Base-by-base conservation (phyloP, 441 rosid species). In the Populus tomentosa region DNA sequence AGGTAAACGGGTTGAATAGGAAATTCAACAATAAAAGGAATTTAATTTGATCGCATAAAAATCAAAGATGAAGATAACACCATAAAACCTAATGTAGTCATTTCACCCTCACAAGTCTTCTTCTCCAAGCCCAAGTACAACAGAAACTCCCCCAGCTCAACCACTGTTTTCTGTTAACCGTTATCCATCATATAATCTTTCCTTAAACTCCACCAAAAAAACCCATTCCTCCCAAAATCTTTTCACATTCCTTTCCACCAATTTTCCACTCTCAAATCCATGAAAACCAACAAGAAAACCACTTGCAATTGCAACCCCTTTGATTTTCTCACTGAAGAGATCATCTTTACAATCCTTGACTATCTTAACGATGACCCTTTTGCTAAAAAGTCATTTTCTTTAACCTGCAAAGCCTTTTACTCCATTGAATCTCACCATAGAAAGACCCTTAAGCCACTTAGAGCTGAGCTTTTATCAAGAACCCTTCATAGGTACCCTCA, bases 251-350 rank as follows among this genome's bases (percentile, higher is more conserved):
- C 42, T 23, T n/a, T 14, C 14, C 24, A 24, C 67, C 36, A 30
- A 53, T 18, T 53, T 18, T 18, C 61, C 61, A 53, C 61, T 53
- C 61, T 53, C 61, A 53, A 53, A 53, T 53, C 61, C 61, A 89
- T 85, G 95, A 92, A 88, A 89, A 88, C 62, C 62, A 73, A 82
- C 80, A 64, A 35, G 92, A 84, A 80, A 71, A 75, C 74, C 38
- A 21, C 42, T 73, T 42, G 14, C 46, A 42, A 81, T 82, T 80
- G 79, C 38, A 78, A 80, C 72, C 20, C 53, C 75, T 88, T 95
- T 80, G 91, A 91, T 84, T 86, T 87, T 50, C 86, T 93, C 24
- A 87, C 97, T 4, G 96, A 93, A 66, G 99, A 93, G 84, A 83
- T 93, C 68, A 83, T 92, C 21, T 91, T 92, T 89, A 5, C 80